Evolutionary conservation across 2,329 filamentous ascomycete species (phyloP).

Genomic region (Aureobasidium mangrovei): DNA sequence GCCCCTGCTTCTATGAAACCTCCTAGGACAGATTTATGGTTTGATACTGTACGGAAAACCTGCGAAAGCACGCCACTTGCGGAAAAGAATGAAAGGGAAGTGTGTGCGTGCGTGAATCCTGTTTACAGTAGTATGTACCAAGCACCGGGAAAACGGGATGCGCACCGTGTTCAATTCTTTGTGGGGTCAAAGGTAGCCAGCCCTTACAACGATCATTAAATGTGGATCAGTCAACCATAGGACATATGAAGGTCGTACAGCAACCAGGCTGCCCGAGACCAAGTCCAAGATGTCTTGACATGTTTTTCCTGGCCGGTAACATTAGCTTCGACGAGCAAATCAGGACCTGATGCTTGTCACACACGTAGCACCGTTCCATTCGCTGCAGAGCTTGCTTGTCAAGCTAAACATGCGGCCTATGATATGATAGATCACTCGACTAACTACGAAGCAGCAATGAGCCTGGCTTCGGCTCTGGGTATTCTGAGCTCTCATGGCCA

Average conservation of each 20-base stretch:
- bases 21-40: background rate
- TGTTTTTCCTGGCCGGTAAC: background rate
- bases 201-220: too few relatives aligned
- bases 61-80: constrained; percentile 1
- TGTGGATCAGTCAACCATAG: too few relatives aligned
- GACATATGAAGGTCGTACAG: too few relatives aligned
- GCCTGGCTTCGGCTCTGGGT: too few relatives aligned
- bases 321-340: background rate
- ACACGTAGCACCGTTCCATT: background rate
- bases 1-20: too few relatives aligned
- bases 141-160: background rate
- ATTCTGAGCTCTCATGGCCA: too few relatives aligned
- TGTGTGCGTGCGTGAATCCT: background rate
- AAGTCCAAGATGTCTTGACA: background rate
- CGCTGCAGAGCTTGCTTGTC: constrained; percentile 3
- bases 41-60: constrained; percentile 1
- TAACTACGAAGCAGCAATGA: too few relatives aligned
- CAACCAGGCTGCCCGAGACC: too few relatives aligned
- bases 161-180: too few relatives aligned
- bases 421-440: too few relatives aligned
- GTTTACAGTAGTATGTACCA: background rate
- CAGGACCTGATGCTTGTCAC: background rate
- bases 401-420: background rate
- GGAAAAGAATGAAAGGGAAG: background rate
- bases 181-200: too few relatives aligned